Conservation (phyloP, 306 rosid genomes). For the Echinosophora koreensis region DNA sequence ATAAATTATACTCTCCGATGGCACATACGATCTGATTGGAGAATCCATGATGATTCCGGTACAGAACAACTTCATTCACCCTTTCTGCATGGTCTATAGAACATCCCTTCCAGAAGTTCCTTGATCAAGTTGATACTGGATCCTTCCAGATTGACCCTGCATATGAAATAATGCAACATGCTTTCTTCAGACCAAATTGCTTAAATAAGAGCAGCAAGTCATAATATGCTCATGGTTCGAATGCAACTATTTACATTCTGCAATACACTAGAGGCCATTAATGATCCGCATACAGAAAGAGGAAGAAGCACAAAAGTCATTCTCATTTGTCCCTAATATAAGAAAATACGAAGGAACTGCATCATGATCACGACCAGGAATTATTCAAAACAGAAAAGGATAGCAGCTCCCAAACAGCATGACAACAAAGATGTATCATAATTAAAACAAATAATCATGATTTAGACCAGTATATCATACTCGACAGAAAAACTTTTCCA, state of each 20-base stretch:
- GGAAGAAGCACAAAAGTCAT: background rate
- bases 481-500: slow-evolving; percentile 7
- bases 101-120: slow-evolving; percentile 56
- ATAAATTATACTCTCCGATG: slow-evolving; percentile 51
- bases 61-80: slow-evolving; percentile 41
- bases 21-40: slow-evolving; percentile 51
- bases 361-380: background rate
- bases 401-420: background rate
- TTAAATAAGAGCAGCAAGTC: slow-evolving; percentile 14
- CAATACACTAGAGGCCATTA: background rate
- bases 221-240: background rate
- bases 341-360: slow-evolving; percentile 24
- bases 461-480: background rate
- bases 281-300: background rate
- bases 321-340: background rate
- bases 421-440: background rate
- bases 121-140: slow-evolving; percentile 42
- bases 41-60: slow-evolving; percentile 50
- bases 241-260: slow-evolving; percentile 9
- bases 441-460: background rate
- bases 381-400: slow-evolving; percentile 11
- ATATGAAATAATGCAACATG: background rate
- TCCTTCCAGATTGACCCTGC: slow-evolving; percentile 59
- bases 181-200: slow-evolving; percentile 13
- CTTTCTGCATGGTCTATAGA: slow-evolving; percentile 47